Conservation (phyloP, 768 basidiomycete genomes). For the Cystoderma amianthinum region DNA sequence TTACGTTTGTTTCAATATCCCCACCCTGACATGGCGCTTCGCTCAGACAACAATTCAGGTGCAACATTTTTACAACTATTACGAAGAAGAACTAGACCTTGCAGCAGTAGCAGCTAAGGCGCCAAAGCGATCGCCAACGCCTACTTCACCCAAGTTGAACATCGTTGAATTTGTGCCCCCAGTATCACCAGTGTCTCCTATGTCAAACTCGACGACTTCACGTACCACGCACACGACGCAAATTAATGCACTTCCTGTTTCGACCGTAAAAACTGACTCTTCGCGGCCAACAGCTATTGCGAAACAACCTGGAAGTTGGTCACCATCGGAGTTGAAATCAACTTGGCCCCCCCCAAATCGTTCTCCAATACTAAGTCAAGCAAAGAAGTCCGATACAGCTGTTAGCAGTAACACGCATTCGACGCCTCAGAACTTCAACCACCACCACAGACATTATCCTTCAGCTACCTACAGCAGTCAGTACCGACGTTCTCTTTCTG, state of each 20-base stretch:
- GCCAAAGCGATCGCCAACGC: conserved; percentile 33
- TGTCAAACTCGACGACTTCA: background rate
- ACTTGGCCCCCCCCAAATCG: background rate
- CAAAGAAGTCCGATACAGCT: too few relatives aligned
- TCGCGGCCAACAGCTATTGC: background rate
- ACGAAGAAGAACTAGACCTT: conserved; percentile 32
- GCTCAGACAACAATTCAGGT: conserved; percentile 50
- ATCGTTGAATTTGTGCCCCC: conserved; percentile 6
- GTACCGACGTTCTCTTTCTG: background rate
- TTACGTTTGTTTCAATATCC: background rate
- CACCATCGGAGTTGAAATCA: background rate
- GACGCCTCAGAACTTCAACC: background rate
- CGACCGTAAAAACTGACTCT: background rate
- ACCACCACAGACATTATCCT: background rate
- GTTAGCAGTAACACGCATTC: too few relatives aligned
- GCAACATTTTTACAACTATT: conserved; percentile 40
- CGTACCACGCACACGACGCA: background rate
- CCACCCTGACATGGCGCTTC: background rate
- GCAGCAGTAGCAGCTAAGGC: conserved; percentile 30
- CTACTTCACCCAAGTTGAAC: conserved; percentile 15
- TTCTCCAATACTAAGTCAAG: too few relatives aligned
- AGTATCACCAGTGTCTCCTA: background rate
- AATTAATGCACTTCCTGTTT: background rate
- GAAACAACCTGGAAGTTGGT: background rate
- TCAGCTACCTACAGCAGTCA: background rate